Evolutionary conservation across 2,329 filamentous ascomycete species (phyloP).

Genomic region (Aspergillus latus): DNA sequence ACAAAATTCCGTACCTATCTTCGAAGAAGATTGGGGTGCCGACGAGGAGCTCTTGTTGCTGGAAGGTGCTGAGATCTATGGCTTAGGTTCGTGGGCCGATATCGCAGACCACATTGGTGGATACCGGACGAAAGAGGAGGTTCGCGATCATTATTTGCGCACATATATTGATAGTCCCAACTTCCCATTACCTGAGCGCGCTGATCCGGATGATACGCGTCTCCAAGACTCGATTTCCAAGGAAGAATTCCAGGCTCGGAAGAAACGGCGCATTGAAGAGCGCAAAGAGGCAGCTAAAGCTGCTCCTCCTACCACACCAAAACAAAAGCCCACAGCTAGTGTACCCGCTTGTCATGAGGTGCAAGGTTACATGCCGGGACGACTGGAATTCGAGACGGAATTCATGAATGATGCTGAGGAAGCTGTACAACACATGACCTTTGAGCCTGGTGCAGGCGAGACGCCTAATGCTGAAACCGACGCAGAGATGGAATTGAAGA

Average conservation of each 20-base stretch:
- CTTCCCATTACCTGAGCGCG: constrained; percentile 85
- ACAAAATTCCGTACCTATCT: constrained; percentile 97
- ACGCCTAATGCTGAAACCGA: constrained; percentile 87
- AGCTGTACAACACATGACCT: constrained; percentile 96
- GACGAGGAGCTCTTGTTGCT: constrained; percentile 93
- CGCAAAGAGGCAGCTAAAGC: constrained; percentile 84
- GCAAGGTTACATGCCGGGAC: constrained; percentile 97
- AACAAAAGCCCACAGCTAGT: constrained; percentile 93
- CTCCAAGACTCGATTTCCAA: constrained; percentile 78
- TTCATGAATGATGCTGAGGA: constrained; percentile 98
- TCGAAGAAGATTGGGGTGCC: constrained; percentile 90
- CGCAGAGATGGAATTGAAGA: constrained; percentile 94
- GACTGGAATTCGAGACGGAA: constrained; percentile 95
- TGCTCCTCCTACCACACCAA: constrained; percentile 77
- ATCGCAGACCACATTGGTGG: constrained; percentile 98
- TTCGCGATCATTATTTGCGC: constrained; percentile 86
- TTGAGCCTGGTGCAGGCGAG: constrained; percentile 91
- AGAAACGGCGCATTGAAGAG: constrained; percentile 91
- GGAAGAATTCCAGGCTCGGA: constrained; percentile 88
- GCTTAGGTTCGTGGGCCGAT: constrained; percentile 94
- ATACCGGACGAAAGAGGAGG: constrained; percentile 91
- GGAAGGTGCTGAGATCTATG: constrained; percentile 94
- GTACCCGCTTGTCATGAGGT: constrained; percentile 97
- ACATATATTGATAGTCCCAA: constrained; percentile 80
- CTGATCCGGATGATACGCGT: constrained; percentile 76